Evolutionary conservation across 192 early-diverging fungal species (phyloP), one percentile per base, ranked within the genome.

Genomic region (Coemansia brasiliensis): DNA sequence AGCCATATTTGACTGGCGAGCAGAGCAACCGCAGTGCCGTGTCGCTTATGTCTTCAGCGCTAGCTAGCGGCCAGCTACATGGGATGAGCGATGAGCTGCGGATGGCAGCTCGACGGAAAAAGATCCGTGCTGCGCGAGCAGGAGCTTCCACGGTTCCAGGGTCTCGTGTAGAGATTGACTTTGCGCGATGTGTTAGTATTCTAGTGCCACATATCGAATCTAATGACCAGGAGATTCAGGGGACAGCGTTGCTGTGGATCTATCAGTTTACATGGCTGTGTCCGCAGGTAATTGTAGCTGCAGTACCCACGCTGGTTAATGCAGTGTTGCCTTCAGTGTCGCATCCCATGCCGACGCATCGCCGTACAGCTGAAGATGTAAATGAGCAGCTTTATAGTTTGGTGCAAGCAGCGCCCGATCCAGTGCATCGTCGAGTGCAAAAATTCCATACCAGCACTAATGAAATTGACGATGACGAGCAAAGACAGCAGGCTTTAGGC

Each of bases 181-280:
- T 93, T 82, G 86, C 84, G 21, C 83, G 85, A 13, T 92, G 94
- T 65, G 84, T 95, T 1, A 73, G 84, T 25, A 98, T 97, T 29
- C 78, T 98, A 11, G 77, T 86, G 25, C 90, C 91, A 22, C 91
- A 96, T 65, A 72, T 98, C 8, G 65, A 68, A 39, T 72, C 73
- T 13, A 52, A 57, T 54, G 88, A 90, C 39, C 86, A 94, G 71
- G 95, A 98, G 55, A 95, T 93, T 16, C 98, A 98, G 77, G 87
- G 84, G 45, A 94, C 89, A 1, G 93, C 95, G 1, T 68, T 99
- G 16, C 81, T 83, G 39, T 99, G 97, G 97, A 86, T 96, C 45
- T 86, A 90, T 61, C 90, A 90, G 65, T 94, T 99, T 57, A 88
- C 95, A 21, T 72, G 76, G 21, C 75, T 95, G 20, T 90, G 92